phyloP scores from a whole-genome alignment of 176 grass and related monocot genomes.

The Raddia guianensis region DNA sequence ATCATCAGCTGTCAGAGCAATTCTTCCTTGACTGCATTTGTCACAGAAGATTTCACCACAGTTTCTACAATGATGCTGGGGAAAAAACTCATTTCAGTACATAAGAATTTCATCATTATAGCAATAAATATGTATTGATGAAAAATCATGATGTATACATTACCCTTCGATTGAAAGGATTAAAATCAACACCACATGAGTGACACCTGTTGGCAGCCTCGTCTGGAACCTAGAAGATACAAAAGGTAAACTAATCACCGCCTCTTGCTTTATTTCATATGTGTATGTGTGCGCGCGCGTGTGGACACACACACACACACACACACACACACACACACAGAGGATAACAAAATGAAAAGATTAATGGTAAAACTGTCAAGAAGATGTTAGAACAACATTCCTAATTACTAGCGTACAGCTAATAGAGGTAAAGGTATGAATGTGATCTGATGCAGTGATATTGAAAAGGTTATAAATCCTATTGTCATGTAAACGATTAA shows the following conservation, averaged over 20 bases:
- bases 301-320: too few relatives aligned
- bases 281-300: too few relatives aligned
- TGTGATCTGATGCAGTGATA: neutral
- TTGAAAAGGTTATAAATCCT: slow-evolving; percentile 9
- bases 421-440: neutral
- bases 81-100: neutral
- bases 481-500: neutral
- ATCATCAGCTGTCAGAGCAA: slow-evolving; percentile 84
- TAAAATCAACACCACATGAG: slow-evolving; percentile 84
- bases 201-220: slow-evolving; percentile 84
- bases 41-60: slow-evolving; percentile 99
- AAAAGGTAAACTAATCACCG: slow-evolving; percentile 10
- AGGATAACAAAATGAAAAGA: slow-evolving; percentile 13
- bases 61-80: slow-evolving; percentile 97
- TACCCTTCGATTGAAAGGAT: slow-evolving; percentile 88
- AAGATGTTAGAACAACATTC: neutral
- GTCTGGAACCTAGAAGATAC: slow-evolving; percentile 75
- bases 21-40: slow-evolving; percentile 96
- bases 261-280: neutral
- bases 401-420: neutral
- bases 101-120: slow-evolving; percentile 23
- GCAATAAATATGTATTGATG: slow-evolving; percentile 18
- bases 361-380: neutral
- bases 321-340: too few relatives aligned
- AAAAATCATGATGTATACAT: slow-evolving; percentile 36